These are phyloP conservation scores for Pichia deserticola DNA, from an alignment of 805 yeast genomes.

Conservation along the genomic window DNA sequence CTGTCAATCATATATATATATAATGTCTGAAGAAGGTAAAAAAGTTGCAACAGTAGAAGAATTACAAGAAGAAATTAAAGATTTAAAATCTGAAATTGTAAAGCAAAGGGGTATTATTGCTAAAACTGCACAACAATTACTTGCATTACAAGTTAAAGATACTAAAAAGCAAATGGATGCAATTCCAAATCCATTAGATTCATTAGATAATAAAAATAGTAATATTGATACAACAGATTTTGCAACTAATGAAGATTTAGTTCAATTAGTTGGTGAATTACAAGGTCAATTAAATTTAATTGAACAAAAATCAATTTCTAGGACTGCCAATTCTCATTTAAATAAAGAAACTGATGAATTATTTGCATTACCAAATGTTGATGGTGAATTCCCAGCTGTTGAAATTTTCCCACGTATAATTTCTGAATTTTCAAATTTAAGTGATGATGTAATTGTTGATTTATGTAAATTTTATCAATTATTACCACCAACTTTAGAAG, in stretches of 20 bases:
- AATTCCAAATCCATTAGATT: constrained; percentile 15
- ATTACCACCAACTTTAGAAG: constrained; percentile 54
- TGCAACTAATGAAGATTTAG: constrained; percentile 76
- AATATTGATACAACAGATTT: constrained; percentile 44
- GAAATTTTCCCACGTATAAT: constrained; percentile 52
- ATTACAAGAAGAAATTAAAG: constrained; percentile 36
- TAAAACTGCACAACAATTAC: constrained; percentile 72
- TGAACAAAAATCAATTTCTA: constrained; percentile 69
- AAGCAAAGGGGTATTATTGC: constrained; percentile 62
- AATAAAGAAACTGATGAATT: constrained; percentile 34
- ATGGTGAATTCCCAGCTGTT: constrained; percentile 59
- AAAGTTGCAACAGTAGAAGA: neutral
- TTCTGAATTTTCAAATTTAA: constrained; percentile 41
- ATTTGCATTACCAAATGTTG: constrained; percentile 72
- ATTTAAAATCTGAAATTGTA: constrained; percentile 32
- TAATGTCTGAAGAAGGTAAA: neutral
- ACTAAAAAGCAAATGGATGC: constrained; percentile 25
- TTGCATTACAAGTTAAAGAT: constrained; percentile 60
- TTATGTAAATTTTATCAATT: constrained; percentile 71
- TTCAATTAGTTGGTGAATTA: constrained; percentile 80
- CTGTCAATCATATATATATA: too few species aligned
- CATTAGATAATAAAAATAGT: neutral
- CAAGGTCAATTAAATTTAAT: constrained; percentile 78
- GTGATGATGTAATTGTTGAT: constrained; percentile 39
- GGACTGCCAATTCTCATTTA: constrained; percentile 58